Conservation (phyloP, 192 early-diverging fungal species). For the Linnemannia schmuckeri region DNA sequence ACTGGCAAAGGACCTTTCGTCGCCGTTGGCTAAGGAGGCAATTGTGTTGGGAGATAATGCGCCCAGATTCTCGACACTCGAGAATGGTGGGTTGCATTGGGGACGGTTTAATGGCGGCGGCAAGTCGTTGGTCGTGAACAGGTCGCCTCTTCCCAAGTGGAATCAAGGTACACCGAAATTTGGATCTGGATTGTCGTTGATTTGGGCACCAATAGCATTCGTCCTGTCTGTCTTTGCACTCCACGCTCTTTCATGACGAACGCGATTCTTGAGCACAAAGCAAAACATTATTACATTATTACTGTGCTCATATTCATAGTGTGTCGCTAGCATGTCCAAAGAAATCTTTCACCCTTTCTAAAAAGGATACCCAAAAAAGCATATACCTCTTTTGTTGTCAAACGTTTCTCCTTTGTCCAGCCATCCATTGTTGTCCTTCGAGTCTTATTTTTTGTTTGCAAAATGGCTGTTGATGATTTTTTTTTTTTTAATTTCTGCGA, state of each 20-base stretch:
- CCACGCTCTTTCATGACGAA: background rate
- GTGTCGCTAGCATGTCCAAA: too few relatives aligned
- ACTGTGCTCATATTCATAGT: too few relatives aligned
- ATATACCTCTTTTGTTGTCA: background rate
- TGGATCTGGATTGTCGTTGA: background rate
- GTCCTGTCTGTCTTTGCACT: background rate
- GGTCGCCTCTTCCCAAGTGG: background rate
- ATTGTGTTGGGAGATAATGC: slow-evolving; percentile 41
- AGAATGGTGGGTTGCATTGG: slow-evolving; percentile 46
- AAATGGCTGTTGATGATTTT: background rate
- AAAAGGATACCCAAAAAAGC: too few relatives aligned
- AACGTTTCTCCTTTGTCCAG: background rate
- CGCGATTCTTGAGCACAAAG: background rate
- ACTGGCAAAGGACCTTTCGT: slow-evolving; percentile 8
- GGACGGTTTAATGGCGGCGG: slow-evolving; percentile 23
- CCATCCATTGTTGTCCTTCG: background rate
- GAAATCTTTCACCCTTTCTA: too few relatives aligned
- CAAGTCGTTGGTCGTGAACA: slow-evolving; percentile 9
- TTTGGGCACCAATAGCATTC: background rate
- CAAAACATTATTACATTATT: background rate
- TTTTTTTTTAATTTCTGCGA: background rate
- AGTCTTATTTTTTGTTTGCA: background rate
- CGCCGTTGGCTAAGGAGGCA: slow-evolving; percentile 29
- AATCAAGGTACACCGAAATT: background rate
- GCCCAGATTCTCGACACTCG: slow-evolving; percentile 33